Evolutionary conservation across 2,329 filamentous ascomycete species (phyloP).

Genomic region (Massarina eburnea): DNA sequence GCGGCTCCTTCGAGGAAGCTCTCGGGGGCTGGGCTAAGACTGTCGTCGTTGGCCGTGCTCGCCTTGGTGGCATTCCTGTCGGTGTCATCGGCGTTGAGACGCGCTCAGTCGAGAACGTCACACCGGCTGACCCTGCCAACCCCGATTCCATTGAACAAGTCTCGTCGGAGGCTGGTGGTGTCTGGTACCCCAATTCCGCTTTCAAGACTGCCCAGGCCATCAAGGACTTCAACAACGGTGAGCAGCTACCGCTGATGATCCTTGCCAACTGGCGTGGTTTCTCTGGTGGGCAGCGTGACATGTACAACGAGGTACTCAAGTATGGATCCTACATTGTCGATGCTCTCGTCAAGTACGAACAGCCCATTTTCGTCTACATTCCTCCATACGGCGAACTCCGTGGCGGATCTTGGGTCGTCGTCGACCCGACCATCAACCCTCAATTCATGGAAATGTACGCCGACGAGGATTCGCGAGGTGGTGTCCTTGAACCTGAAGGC

Average conservation of each 20-base stretch:
- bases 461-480: constrained; percentile 89
- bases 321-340: constrained; percentile 99
- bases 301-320: constrained; percentile 99
- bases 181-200: constrained; percentile 99
- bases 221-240: constrained; percentile 98
- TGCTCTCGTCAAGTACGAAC: constrained; percentile 95
- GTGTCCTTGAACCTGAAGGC: constrained; percentile 96
- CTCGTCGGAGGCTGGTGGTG: constrained; percentile 91
- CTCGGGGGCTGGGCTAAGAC: constrained; percentile 97
- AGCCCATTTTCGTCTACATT: constrained; percentile 99
- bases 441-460: constrained; percentile 99
- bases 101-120: constrained; percentile 93
- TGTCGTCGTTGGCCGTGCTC: constrained; percentile 93
- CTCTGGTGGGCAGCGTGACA: constrained; percentile 98
- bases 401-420: constrained; percentile 98
- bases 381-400: constrained; percentile 94
- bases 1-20: constrained; percentile 93
- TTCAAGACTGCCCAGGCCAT: constrained; percentile 99
- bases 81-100: constrained; percentile 98
- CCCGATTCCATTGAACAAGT: constrained; percentile 98
- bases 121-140: constrained; percentile 94
- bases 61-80: constrained; percentile 94
- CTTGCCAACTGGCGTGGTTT: constrained; percentile 99
- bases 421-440: constrained; percentile 97
- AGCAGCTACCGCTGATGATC: constrained; percentile 98